Evolutionary conservation across 2,329 filamentous ascomycete genomes (phyloP).

Genomic region (Periconia sp.): DNA sequence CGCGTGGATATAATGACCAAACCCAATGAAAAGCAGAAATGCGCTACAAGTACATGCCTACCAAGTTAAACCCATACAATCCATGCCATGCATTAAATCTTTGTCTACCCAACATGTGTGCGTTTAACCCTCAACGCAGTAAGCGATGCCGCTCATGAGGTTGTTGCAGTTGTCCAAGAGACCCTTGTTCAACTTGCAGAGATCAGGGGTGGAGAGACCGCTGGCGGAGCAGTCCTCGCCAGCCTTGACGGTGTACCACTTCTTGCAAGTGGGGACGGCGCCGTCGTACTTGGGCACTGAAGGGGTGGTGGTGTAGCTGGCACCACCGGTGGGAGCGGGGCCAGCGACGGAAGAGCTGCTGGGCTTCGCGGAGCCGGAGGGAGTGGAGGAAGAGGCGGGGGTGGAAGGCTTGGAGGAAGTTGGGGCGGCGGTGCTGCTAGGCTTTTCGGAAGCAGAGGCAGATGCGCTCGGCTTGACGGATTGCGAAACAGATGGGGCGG

Average conservation of each 20-base stretch:
- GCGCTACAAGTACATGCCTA: too few species aligned
- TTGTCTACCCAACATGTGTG: too few species aligned
- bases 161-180: background rate
- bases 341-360: background rate
- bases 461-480: too few species aligned
- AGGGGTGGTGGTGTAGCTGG: background rate
- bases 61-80: too few species aligned
- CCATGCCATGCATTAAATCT: too few species aligned
- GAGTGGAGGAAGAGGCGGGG: too few species aligned
- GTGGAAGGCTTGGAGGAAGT: too few species aligned
- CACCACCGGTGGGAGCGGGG: background rate
- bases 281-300: background rate
- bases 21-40: too few species aligned
- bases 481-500: too few species aligned
- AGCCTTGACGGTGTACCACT: background rate
- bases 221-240: background rate
- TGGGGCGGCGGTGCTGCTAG: too few species aligned
- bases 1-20: too few species aligned
- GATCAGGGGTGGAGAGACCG: background rate
- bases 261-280: background rate
- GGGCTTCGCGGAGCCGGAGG: background rate
- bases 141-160: background rate
- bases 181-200: background rate
- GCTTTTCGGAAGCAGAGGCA: too few species aligned
- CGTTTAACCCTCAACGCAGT: background rate